A percentile compares a stretch with the other conserved stretches of the same genome.
Conservation (phyloP, 2,329 filamentous ascomycete genomes). For the Pestalotiopsis fici region DNA sequence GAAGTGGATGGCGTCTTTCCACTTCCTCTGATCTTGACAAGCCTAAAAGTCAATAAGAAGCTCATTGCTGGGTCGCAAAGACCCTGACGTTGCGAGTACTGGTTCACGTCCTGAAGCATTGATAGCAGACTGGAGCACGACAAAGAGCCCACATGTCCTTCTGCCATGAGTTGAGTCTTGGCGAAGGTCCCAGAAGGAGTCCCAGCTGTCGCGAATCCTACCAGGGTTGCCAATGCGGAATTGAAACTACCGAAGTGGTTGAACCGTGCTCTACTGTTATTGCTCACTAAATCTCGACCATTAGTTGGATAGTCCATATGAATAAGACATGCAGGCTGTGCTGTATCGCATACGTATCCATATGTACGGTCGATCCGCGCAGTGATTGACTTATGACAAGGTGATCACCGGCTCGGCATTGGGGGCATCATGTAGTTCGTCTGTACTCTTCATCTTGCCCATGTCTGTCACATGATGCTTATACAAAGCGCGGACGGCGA, state of each 20-base stretch:
- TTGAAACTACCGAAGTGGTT: background rate
- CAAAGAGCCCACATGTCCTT: background rate
- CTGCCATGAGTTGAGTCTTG: background rate
- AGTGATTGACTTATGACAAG: background rate
- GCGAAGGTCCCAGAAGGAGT: background rate
- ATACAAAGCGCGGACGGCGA: conserved; percentile 15
- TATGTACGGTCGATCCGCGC: background rate
- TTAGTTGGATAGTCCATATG: background rate
- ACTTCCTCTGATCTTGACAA: background rate
- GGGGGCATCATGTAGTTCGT: background rate
- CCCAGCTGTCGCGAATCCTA: background rate
- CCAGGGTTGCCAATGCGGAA: background rate
- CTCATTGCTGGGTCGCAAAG: background rate
- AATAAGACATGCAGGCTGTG: background rate
- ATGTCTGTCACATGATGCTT: conserved; percentile 22
- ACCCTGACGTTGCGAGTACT: background rate
- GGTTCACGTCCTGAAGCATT: background rate
- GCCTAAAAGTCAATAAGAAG: too few species aligned
- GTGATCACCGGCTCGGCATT: background rate
- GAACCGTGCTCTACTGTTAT: background rate
- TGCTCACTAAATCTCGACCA: background rate
- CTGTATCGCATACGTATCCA: background rate
- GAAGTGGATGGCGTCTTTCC: background rate
- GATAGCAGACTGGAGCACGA: background rate
- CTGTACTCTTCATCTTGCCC: background rate